These are phyloP conservation scores for Fusarium mundagurra DNA, from an alignment of 2,329 filamentous ascomycete genomes.

Conservation along the genomic window DNA sequence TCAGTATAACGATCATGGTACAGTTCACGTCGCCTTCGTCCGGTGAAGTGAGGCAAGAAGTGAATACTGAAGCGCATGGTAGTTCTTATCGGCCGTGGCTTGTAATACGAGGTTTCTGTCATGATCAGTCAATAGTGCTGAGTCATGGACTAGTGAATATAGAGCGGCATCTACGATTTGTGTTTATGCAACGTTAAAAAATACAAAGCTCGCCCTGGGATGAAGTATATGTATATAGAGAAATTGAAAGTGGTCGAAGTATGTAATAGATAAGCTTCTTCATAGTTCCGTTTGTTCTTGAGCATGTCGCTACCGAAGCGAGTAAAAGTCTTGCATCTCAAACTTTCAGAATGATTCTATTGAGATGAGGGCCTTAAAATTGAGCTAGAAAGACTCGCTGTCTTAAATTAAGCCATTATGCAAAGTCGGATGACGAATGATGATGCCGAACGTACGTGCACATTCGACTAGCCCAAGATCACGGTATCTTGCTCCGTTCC, in stretches of 20 bases:
- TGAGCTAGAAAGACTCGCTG: background rate
- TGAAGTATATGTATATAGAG: background rate
- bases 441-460: background rate
- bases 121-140: background rate
- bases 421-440: background rate
- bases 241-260: no score
- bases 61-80: rapidly evolving
- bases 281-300: no score
- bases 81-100: rapidly evolving
- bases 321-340: no score
- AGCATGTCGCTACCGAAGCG: no score
- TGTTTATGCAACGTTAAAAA: background rate
- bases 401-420: background rate
- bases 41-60: rapidly evolving
- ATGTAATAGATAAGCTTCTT: no score
- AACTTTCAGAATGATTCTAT: no score
- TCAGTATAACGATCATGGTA: rapidly evolving
- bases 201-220: rapidly evolving
- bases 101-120: rapidly evolving
- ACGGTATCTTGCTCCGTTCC: background rate
- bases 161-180: background rate
- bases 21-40: rapidly evolving
- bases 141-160: background rate
- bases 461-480: background rate
- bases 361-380: no score